Percentiles rank a stretch among this genome's conserved stretches.
These are phyloP conservation scores for Leptosphaerulina australis DNA, from an alignment of 2,329 filamentous ascomycete species.

Conservation along the genomic window DNA sequence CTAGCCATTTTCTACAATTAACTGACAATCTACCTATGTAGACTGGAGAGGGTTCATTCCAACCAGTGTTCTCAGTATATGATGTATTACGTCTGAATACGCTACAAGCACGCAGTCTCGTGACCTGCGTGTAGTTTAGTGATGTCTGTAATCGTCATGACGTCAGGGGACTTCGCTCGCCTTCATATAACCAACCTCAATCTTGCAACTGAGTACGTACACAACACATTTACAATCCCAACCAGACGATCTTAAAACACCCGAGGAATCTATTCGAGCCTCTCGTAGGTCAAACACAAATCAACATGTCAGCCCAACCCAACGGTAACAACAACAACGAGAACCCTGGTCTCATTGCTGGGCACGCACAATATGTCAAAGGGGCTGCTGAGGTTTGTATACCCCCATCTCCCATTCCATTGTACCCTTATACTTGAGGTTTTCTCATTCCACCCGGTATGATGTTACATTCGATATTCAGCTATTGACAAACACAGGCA, in stretches of 20 bases:
- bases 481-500: constrained; percentile 51
- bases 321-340: constrained; percentile 28
- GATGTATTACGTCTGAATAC: not conserved
- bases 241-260: not conserved
- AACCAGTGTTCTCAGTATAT: no score
- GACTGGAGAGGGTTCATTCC: no score
- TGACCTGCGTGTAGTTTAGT: constrained; percentile 3
- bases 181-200: constrained; percentile 5
- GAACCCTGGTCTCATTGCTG: constrained; percentile 65
- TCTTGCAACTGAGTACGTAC: not conserved
- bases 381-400: constrained; percentile 66
- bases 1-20: no score
- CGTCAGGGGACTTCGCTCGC: constrained; percentile 5
- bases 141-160: constrained; percentile 9
- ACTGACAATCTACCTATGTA: no score
- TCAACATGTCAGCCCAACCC: constrained; percentile 32
- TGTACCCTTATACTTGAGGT: not conserved
- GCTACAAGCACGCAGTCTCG: constrained; percentile 5
- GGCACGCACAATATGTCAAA: constrained; percentile 72
- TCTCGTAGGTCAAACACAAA: not conserved
- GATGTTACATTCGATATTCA: no score
- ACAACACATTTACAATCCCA: not conserved
- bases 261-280: not conserved
- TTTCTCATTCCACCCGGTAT: constrained; percentile 1
- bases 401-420: not conserved